Base-by-base conservation (phyloP, 192 early-diverging fungal species). In the Coemansia sp. region DNA sequence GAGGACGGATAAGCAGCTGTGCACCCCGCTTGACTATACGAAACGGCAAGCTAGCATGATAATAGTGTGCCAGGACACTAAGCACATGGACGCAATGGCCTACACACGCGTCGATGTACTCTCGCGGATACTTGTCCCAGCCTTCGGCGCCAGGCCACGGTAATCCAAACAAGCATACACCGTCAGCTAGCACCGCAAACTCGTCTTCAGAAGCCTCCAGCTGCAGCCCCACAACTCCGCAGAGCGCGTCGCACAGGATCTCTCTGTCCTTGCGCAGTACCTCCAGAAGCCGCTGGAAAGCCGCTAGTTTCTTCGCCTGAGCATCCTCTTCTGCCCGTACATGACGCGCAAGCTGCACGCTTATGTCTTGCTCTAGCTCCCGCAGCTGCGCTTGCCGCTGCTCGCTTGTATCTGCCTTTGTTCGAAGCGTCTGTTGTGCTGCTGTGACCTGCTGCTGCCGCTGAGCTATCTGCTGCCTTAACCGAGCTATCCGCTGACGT, bases 21-120 rank as follows among this genome's bases (percentile, higher is more conserved):
- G 75, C 30, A 5, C 80, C 75, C 20, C 80, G 80, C 60, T 68
- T 69, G 16, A 58, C 55, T 25, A 82, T 61, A 20, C 52, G 50
- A 48, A 84, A 84, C 0, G 83, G 83, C 66, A 77, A 60, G 16
- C 62, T 50, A 33, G 69, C 49, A 55, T 76, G 73, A 18, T 70
- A 45, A 63, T 83, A 83, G 48, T 79, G 67, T 14, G 70, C 56
- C 56, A 83, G 65, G 29, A 79, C 73, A 60, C 71, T 76, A 59
- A 83, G 67, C 18, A 76, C 60, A 32, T 79, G 82, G 34, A 73
- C 55, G 56, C 70, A 72, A 28, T 76, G 70, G 51, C 70, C 74
- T 32, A 79, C 73, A 29, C 82, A 83, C 3, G 82, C 76, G 49
- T 79, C 78, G 17, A 83, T 66, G 52, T 83, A 83, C 60, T 79